Evolutionary conservation across 495 filamentous ascomycete genomes (phyloP).

Genomic region (Penicillium antarcticum): DNA sequence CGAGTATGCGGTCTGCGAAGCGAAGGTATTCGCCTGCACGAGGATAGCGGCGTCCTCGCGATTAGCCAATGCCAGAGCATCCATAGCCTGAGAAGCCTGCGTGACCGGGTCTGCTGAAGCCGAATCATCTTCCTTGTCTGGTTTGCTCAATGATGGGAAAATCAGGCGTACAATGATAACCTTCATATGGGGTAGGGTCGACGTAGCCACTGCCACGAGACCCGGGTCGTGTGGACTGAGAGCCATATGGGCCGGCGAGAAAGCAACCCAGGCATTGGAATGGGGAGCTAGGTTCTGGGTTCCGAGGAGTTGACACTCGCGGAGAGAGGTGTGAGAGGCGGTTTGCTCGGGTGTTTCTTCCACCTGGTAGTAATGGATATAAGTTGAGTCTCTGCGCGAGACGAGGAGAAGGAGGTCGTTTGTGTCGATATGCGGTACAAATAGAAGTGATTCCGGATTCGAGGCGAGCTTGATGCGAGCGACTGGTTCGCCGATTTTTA

Average conservation of each 20-base stretch:
- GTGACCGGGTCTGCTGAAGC: slow-evolving; percentile 22
- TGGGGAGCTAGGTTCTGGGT: slow-evolving; percentile 62
- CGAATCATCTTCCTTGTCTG: not conserved
- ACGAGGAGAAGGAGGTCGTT: slow-evolving; percentile 48
- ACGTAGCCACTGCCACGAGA: slow-evolving; percentile 61
- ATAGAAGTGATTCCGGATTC: slow-evolving; percentile 61
- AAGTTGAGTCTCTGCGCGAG: slow-evolving; percentile 59
- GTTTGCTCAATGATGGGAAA: slow-evolving; percentile 33
- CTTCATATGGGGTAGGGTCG: slow-evolving; percentile 62
- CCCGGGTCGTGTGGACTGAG: slow-evolving; percentile 52
- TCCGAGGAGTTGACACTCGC: slow-evolving; percentile 42
- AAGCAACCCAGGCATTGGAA: slow-evolving; percentile 62
- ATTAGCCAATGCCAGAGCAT: slow-evolving; percentile 48
- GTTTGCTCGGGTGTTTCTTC: slow-evolving; percentile 2
- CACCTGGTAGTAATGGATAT: slow-evolving; percentile 57
- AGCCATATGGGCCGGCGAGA: slow-evolving; percentile 58
- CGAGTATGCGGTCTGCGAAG: slow-evolving; percentile 66
- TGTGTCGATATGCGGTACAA: slow-evolving; percentile 48
- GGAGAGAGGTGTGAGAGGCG: not conserved
- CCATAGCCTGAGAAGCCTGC: slow-evolving; percentile 50
- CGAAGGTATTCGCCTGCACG: slow-evolving; percentile 56
- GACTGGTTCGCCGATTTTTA: slow-evolving; percentile 36
- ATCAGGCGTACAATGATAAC: slow-evolving; percentile 60
- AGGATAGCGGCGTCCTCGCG: slow-evolving; percentile 59
- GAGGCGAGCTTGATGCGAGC: slow-evolving; percentile 48